Conservation (phyloP, 2,329 filamentous ascomycete species). For the Basipetospora chlamydospora region DNA sequence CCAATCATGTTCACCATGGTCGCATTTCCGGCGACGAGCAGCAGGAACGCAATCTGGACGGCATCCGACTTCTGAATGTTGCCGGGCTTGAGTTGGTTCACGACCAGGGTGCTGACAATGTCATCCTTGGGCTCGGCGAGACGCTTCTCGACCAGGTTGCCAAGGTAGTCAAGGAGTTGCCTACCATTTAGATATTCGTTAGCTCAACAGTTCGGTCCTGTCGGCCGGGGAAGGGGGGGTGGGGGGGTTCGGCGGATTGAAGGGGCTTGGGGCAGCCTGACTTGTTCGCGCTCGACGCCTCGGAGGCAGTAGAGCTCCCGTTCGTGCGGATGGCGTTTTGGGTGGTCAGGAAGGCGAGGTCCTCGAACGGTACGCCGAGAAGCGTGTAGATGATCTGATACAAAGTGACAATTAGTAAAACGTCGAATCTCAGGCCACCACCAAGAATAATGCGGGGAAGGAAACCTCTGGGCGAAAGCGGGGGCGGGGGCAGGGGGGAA, state of each 20-base stretch:
- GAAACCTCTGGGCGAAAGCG: too few relatives aligned
- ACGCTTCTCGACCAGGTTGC: slow-evolving; percentile 24
- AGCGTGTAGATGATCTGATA: slow-evolving; percentile 32
- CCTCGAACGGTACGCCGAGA: slow-evolving; percentile 30
- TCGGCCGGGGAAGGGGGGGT: too few relatives aligned
- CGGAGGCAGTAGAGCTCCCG: slow-evolving; percentile 29
- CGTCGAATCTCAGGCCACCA: too few relatives aligned
- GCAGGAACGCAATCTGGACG: slow-evolving; percentile 32
- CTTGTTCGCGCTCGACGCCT: slow-evolving; percentile 29
- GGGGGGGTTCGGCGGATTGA: too few relatives aligned
- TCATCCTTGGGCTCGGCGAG: slow-evolving; percentile 25
- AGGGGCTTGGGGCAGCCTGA: too few relatives aligned
- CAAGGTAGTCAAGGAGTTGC: slow-evolving; percentile 29
- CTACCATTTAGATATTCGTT: slow-evolving; percentile 14
- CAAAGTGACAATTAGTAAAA: slow-evolving; percentile 12
- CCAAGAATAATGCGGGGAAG: too few relatives aligned
- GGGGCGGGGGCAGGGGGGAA: too few relatives aligned
- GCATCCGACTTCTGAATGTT: slow-evolving; percentile 24
- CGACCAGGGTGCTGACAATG: slow-evolving; percentile 28
- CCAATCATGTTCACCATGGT: slow-evolving; percentile 37
- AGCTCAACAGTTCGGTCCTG: too few relatives aligned
- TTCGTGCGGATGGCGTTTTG: slow-evolving; percentile 31
- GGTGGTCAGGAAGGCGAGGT: slow-evolving; percentile 29
- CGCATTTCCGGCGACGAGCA: slow-evolving; percentile 35
- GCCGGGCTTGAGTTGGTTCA: slow-evolving; percentile 24